Base-by-base conservation (phyloP, 1,139 yeast species). In the Yamadazyma mexicana region DNA sequence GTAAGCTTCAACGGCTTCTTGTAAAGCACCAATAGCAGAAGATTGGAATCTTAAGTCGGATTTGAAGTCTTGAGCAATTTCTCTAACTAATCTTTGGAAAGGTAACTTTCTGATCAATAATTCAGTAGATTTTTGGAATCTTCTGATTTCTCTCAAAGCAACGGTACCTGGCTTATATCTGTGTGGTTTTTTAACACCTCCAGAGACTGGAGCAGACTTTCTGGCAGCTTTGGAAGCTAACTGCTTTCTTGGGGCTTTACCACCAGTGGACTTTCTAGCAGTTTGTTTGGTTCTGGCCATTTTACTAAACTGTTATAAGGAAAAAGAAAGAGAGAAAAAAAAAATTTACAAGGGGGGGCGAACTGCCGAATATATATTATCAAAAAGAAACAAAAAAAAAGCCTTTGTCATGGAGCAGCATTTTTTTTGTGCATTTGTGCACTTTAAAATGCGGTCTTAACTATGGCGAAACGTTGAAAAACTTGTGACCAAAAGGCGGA, bases 111-210 rank as follows among this genome's bases (percentile, higher is more conserved):
- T 71, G 55, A 72, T 72, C 60, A 72, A 69, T 41, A 72, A 66
- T 54, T 72, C 77, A 43, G 77, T 72, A 17, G 77, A 72, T 57
- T 72, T 72, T 59, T 72, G 77, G 59, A 72, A 72, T 64, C 77
- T 68, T 69, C 77, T 69, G 51, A 72, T 72, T 69, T 72, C 77
- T 70, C 77, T 70, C 62, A 72, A 70, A 40, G 77, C 77, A 48
- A 72, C 77, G 50, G 77, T 72, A 70, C 77, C 77, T 53, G 77
- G 77, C 69, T 72, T 72, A 62, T 71, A 72, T 71, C 77, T 72
- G 64, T 72, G 77, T 31, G 77, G 77, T 60, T 72, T 72, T 63
- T 72, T 72, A 49, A 72, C 77, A 62, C 77, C 77, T 44, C 77
- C 77, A 40, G 71, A 59, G 34, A 69, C 75, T 56, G 77, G 77